phyloP scores from a whole-genome alignment of 2,329 filamentous ascomycete genomes.

The Ophiostoma tasmaniense region DNA sequence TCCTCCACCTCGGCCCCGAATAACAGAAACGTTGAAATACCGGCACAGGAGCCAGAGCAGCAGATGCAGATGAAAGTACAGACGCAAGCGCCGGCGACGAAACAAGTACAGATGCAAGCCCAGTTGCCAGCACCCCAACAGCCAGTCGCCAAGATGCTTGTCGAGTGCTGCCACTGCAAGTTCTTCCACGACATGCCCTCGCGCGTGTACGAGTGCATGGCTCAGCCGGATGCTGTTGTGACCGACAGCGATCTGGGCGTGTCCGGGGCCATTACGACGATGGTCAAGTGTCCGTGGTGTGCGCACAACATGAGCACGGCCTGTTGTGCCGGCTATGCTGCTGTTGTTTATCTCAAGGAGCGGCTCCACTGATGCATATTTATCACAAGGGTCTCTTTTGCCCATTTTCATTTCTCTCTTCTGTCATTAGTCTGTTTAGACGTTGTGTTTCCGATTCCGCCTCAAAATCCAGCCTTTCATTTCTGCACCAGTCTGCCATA shows the following conservation, averaged over 20 bases:
- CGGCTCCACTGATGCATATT: conserved; percentile 46
- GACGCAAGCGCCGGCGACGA: no score
- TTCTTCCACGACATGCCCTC: conserved; percentile 60
- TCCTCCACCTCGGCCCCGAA: no score
- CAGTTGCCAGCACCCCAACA: not conserved
- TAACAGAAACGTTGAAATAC: not conserved
- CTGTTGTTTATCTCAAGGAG: conserved; percentile 58
- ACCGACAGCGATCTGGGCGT: conserved; percentile 44
- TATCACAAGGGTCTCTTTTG: no score
- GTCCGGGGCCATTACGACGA: conserved; percentile 49
- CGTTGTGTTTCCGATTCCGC: no score
- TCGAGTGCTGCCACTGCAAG: conserved; percentile 56
- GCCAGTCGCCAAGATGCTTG: conserved; percentile 51
- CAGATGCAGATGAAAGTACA: not conserved
- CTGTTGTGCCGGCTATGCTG: conserved; percentile 62
- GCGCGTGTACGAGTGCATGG: conserved; percentile 57
- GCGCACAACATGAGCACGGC: conserved; percentile 58
- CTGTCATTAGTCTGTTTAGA: no score
- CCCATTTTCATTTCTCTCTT: not conserved
- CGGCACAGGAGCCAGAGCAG: not conserved
- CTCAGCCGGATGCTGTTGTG: conserved; percentile 47
- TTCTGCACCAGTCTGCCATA: no score
- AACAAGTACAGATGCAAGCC: no score
- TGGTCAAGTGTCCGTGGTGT: conserved; percentile 64
- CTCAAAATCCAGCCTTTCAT: no score